phyloP scores from a whole-genome alignment of 1,284 basidiomycete species.

The Takashimella tepidaria region DNA sequence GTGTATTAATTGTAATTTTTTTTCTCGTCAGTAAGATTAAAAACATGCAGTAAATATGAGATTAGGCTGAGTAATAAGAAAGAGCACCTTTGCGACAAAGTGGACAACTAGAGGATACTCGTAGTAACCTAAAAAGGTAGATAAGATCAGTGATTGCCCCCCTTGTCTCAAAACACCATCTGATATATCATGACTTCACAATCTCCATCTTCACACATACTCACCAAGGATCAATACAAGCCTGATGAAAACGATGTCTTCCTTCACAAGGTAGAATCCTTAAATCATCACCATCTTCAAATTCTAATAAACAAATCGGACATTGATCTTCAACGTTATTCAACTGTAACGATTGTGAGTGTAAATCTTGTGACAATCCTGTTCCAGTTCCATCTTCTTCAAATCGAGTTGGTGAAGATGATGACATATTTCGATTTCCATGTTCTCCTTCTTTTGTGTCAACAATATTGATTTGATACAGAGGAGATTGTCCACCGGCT shows the following conservation, averaged over 20 bases:
- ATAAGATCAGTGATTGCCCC: too few relatives aligned
- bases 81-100: slow-evolving; percentile 74
- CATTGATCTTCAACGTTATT: slow-evolving; percentile 61
- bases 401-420: not conserved
- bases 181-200: not conserved
- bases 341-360: too few relatives aligned
- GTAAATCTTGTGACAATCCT: too few relatives aligned
- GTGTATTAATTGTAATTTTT: too few relatives aligned
- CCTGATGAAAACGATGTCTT: slow-evolving; percentile 77
- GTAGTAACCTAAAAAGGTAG: slow-evolving; percentile 71
- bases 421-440: not conserved
- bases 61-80: not conserved
- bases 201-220: slow-evolving; percentile 7
- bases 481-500: too few relatives aligned
- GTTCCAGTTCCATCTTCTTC: slow-evolving; percentile 7
- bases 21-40: too few relatives aligned
- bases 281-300: slow-evolving; percentile 85
- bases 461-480: too few relatives aligned
- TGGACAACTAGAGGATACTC: slow-evolving; percentile 84
- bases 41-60: slow-evolving; percentile 2
- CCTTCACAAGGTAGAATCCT: slow-evolving; percentile 83
- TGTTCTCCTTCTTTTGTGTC: not conserved
- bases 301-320: slow-evolving; percentile 88
- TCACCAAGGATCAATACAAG: slow-evolving; percentile 48
- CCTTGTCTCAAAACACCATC: too few relatives aligned